Evolutionary conservation across 805 yeast genomes (phyloP).

Genomic region (Phaffomyces thermotolerans): DNA sequence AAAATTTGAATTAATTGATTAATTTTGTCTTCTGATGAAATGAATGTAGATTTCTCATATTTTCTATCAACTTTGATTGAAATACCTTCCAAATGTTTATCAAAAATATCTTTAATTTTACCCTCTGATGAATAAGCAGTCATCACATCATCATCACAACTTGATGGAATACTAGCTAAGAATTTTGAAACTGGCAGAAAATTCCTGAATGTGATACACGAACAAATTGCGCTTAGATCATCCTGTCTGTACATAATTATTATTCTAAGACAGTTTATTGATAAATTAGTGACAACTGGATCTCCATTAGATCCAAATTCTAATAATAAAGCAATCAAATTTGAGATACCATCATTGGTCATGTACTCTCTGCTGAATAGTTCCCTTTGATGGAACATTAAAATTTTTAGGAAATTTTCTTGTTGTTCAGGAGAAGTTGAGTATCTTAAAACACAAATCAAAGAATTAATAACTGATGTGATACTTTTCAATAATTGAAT

Average conservation of each 20-base stretch:
- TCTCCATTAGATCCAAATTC: conserved; percentile 13
- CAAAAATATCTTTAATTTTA: conserved; percentile 13
- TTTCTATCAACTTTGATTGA: conserved; percentile 19
- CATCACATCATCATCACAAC: conserved; percentile 25
- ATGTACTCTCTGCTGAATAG: conserved; percentile 26
- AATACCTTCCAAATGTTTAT: conserved; percentile 18
- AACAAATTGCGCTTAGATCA: conserved; percentile 22
- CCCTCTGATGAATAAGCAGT: conserved; percentile 10
- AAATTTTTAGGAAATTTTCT: conserved; percentile 23
- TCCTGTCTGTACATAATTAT: conserved; percentile 26
- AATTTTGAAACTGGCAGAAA: conserved; percentile 17
- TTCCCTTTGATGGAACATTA: conserved; percentile 27
- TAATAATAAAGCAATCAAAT: conserved; percentile 26
- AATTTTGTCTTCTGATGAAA: conserved; percentile 12
- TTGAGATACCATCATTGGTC: conserved; percentile 27
- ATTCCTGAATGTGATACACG: conserved; percentile 22
- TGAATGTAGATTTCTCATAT: conserved; percentile 12
- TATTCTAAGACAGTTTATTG: conserved; percentile 27
- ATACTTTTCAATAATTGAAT: conserved; percentile 13
- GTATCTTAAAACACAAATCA: conserved; percentile 16
- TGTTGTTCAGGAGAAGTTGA: conserved; percentile 17
- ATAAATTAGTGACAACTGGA: conserved; percentile 10
- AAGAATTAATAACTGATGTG: conserved; percentile 12
- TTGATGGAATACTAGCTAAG: conserved; percentile 18
- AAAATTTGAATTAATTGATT: conserved; percentile 9